Conservation (phyloP, 2,329 filamentous ascomycete species). For the Leptographium radiaticola region DNA sequence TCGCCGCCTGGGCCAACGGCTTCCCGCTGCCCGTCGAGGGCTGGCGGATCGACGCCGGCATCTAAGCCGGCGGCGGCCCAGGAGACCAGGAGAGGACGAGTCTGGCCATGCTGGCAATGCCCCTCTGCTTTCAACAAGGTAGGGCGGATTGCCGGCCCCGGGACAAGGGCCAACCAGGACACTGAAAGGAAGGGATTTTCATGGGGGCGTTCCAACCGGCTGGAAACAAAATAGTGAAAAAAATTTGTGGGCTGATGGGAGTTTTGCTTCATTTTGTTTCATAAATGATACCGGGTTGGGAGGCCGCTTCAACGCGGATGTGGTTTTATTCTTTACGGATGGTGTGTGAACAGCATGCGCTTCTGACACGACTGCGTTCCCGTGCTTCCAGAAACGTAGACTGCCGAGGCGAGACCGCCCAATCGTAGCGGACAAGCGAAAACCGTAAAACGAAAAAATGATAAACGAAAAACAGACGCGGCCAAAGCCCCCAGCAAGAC, state of each 20-base stretch:
- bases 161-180: not conserved
- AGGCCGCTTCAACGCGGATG: constrained; percentile 1
- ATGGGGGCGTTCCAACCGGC: constrained; percentile 5
- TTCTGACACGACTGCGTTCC: too few relatives aligned
- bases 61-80: constrained; percentile 26
- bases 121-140: constrained; percentile 1
- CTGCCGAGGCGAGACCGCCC: too few relatives aligned
- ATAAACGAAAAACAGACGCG: too few relatives aligned
- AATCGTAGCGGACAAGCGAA: too few relatives aligned
- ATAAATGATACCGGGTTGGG: not conserved
- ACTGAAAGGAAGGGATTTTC: not conserved
- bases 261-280: not conserved
- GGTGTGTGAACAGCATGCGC: too few relatives aligned
- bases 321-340: not conserved
- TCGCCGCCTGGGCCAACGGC: constrained; percentile 69
- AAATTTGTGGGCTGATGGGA: not conserved
- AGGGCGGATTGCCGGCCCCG: not conserved
- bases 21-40: constrained; percentile 88
- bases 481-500: too few relatives aligned
- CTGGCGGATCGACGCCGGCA: constrained; percentile 48
- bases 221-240: not conserved
- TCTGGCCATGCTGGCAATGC: not conserved
- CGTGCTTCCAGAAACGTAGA: too few relatives aligned
- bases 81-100: not conserved
- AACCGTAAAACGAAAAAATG: too few relatives aligned